Percentiles rank a stretch among this genome's conserved stretches.
These are phyloP conservation scores for Boletellus ananas DNA, from an alignment of 768 basidiomycete genomes.

Conservation along the genomic window DNA sequence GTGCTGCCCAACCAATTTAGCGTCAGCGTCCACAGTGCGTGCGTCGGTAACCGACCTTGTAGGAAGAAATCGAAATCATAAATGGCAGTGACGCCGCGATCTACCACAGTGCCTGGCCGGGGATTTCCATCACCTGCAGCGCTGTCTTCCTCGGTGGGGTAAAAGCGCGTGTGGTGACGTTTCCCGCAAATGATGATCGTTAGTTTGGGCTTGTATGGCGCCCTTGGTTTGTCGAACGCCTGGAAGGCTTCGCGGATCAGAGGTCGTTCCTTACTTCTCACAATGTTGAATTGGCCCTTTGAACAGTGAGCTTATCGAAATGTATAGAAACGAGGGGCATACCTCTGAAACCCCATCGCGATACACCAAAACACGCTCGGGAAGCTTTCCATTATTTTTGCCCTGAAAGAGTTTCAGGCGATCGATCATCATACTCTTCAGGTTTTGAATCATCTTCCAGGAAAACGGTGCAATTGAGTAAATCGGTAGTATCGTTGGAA, in stretches of 20 bases:
- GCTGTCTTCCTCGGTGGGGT: conserved; percentile 40
- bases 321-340: conserved; percentile 1
- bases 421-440: conserved; percentile 47
- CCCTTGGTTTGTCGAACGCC: conserved; percentile 34
- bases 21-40: not conserved
- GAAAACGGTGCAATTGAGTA: not conserved
- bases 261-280: conserved; percentile 42
- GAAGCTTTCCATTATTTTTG: conserved; percentile 35
- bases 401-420: conserved; percentile 40
- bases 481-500: not conserved
- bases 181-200: conserved; percentile 56
- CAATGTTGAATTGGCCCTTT: conserved; percentile 48
- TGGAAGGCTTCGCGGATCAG: conserved; percentile 41
- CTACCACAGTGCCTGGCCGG: conserved; percentile 50
- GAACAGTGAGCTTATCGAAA: conserved; percentile 10
- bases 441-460: conserved; percentile 45
- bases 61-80: conserved; percentile 57
- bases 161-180: conserved; percentile 57
- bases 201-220: conserved; percentile 42
- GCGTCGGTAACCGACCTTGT: conserved; percentile 34
- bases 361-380: conserved; percentile 49
- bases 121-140: conserved; percentile 50
- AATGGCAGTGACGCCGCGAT: conserved; percentile 50
- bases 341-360: conserved; percentile 82
- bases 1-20: conserved; percentile 23